phyloP scores from a whole-genome alignment of 1,139 yeast species.

The Nakaseomyces bracarensis region DNA sequence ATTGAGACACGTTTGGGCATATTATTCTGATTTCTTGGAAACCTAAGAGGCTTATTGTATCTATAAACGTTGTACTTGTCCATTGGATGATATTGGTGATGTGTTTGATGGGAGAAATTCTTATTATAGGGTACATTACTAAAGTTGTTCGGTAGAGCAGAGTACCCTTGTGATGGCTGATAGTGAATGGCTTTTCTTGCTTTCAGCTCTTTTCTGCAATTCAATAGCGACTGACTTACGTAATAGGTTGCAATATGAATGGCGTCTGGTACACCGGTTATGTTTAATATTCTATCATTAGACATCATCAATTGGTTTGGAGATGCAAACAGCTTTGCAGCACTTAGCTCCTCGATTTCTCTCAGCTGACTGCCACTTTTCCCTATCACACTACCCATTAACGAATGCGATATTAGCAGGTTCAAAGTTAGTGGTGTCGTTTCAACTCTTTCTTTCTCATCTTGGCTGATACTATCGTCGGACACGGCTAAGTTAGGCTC shows the following conservation, averaged over 20 bases:
- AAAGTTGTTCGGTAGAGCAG: slow-evolving; percentile 22
- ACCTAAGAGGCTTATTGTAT: slow-evolving; percentile 8
- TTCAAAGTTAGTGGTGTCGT: slow-evolving; percentile 44
- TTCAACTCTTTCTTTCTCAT: slow-evolving; percentile 26
- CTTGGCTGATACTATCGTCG: too few relatives aligned
- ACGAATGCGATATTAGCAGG: slow-evolving; percentile 66
- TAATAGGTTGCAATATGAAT: slow-evolving; percentile 77
- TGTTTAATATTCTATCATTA: slow-evolving; percentile 66
- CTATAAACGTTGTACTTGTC: slow-evolving; percentile 19
- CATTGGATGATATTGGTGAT: slow-evolving; percentile 22
- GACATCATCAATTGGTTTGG: slow-evolving; percentile 69
- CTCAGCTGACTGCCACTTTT: slow-evolving; percentile 66
- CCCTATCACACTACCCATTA: slow-evolving; percentile 80
- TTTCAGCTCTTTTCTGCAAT: slow-evolving; percentile 47
- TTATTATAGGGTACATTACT: slow-evolving; percentile 7
- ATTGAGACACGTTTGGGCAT: neutral
- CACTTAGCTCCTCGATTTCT: slow-evolving; percentile 77
- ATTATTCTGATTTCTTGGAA: neutral
- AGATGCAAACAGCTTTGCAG: slow-evolving; percentile 71
- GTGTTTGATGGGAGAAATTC: slow-evolving; percentile 18
- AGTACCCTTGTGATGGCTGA: slow-evolving; percentile 44
- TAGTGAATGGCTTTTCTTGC: slow-evolving; percentile 49
- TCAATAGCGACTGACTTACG: slow-evolving; percentile 57
- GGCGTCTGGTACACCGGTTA: slow-evolving; percentile 80
- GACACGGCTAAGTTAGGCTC: too few relatives aligned